Evolutionary conservation across 192 early-diverging fungal genomes (phyloP), one percentile per base, ranked within the genome.

Genomic region (Linderina pennispora): DNA sequence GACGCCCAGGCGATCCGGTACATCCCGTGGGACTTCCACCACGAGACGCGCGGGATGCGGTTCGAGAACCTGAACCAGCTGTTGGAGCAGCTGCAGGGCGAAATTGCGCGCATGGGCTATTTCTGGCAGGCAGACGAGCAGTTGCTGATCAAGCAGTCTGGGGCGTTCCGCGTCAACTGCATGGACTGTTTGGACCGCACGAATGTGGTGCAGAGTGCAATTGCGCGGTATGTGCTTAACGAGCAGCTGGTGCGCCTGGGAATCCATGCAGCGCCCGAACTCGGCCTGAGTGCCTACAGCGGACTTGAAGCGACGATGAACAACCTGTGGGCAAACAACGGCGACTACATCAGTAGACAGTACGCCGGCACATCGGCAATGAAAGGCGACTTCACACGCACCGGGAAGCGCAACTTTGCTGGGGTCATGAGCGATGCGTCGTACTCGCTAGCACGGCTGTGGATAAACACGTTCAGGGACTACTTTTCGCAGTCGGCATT

Each of bases 121-220:
- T 64, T 58, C 45, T 65, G 58, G 65, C 42, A 36, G 20, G 41
- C 60, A 9, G 57, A 37, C 8, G 45, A 23, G 1, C 48, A 59
- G n/a, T 24, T 22, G 20, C 43, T 57, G 36, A 76, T 37, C 48
- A 45, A 23, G 39, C 76, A 65, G 63, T 46, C 35, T 19, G 85
- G 80, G 7, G 79, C 78, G 6, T 79, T 83, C 22, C 72, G 87
- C 14, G 80, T 83, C 8, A 98, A 98, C 58, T 98, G 94, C 67
- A 94, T 98, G 84, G 96, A 98, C 77, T 98, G 96, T 61, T 72
- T 98, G 21, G 96, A 98, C 62, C 76, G 96, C 5, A 98, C 96
- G 23, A 97, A 98, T 44, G 92, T 98, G 3, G 85, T 89, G 17
- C 77, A 82, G 70, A 81, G 81, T 56, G 72, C 86, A 1, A 53